Percentiles rank a stretch among this genome's conserved stretches.
These are phyloP conservation scores for Candida gigantensis DNA, from an alignment of 1,139 yeast species.

Conservation along the genomic window DNA sequence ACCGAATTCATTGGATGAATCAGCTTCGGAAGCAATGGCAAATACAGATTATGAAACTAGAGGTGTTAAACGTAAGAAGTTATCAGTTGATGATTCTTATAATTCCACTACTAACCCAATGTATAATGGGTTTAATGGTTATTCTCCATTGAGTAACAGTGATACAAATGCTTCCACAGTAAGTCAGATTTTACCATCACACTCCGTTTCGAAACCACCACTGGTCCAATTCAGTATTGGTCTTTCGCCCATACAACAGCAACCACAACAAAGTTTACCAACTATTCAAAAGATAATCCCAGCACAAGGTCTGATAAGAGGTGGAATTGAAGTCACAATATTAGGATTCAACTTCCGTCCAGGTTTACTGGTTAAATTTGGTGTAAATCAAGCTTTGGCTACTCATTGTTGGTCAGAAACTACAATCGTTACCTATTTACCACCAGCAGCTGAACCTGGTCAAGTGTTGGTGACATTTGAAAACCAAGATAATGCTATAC, in stretches of 20 bases:
- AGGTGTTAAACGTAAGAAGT: conserved; percentile 42
- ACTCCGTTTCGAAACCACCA: conserved; percentile 10
- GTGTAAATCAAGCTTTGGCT: conserved; percentile 77
- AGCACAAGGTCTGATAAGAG: conserved; percentile 90
- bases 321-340: conserved; percentile 92
- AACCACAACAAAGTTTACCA: conserved; percentile 37
- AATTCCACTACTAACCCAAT: conserved; percentile 42
- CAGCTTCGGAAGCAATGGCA: conserved; percentile 59
- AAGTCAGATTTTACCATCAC: conserved; percentile 14
- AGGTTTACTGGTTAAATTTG: conserved; percentile 82
- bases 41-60: conserved; percentile 39
- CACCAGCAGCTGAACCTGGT: conserved; percentile 87
- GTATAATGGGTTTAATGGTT: conserved; percentile 46
- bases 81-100: conserved; percentile 46
- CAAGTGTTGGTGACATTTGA: conserved; percentile 87
- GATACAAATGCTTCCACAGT: conserved; percentile 45
- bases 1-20: conserved; percentile 66
- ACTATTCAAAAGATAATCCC: conserved; percentile 85
- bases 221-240: conserved; percentile 13
- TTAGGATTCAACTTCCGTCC: conserved; percentile 84
- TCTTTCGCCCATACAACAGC: conserved; percentile 17
- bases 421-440: conserved; percentile 88
- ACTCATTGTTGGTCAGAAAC: conserved; percentile 97
- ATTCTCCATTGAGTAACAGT: conserved; percentile 48
- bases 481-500: conserved; percentile 38